Percentiles rank a stretch among this genome's conserved stretches.
phyloP scores from a whole-genome alignment of 208 protist genomes.

The Acanthamoeba lenticulata region DNA sequence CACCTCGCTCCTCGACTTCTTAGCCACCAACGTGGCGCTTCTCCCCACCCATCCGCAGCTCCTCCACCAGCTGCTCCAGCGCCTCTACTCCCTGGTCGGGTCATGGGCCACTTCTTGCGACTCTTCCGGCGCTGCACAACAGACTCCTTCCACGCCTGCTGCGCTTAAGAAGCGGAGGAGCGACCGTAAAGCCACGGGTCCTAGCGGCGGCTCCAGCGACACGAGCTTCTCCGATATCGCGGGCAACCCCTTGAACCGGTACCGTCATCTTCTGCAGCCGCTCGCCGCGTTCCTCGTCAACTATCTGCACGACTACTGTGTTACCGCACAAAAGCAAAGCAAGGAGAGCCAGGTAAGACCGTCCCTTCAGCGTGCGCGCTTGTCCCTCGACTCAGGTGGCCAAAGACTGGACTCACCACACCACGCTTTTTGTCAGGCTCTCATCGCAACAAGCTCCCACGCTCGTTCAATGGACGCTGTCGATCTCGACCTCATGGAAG shows the following conservation, averaged over 20 bases:
- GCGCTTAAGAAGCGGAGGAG: background rate
- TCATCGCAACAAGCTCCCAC: background rate
- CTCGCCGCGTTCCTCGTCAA: background rate
- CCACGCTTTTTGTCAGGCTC: background rate
- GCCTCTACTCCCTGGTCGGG: background rate
- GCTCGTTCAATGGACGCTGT: background rate
- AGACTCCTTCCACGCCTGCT: background rate
- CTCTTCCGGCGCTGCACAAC: background rate
- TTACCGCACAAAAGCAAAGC: background rate
- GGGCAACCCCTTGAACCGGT: background rate
- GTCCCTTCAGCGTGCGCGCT: background rate
- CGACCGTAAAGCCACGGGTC: background rate
- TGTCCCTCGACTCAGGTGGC: background rate
- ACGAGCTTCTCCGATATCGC: background rate
- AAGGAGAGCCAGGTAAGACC: background rate
- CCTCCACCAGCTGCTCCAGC: background rate
- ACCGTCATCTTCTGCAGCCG: background rate
- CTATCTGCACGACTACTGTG: background rate
- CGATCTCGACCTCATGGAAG: background rate
- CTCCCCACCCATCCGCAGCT: conserved; percentile 38
- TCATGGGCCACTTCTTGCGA: background rate
- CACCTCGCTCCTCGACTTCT: background rate
- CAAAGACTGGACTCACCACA: background rate
- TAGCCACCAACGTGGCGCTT: background rate
- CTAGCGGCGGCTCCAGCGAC: background rate